These are phyloP conservation scores for Rhynchospora tenuis DNA, from an alignment of 176 grass and related monocot species.

Conservation along the genomic window DNA sequence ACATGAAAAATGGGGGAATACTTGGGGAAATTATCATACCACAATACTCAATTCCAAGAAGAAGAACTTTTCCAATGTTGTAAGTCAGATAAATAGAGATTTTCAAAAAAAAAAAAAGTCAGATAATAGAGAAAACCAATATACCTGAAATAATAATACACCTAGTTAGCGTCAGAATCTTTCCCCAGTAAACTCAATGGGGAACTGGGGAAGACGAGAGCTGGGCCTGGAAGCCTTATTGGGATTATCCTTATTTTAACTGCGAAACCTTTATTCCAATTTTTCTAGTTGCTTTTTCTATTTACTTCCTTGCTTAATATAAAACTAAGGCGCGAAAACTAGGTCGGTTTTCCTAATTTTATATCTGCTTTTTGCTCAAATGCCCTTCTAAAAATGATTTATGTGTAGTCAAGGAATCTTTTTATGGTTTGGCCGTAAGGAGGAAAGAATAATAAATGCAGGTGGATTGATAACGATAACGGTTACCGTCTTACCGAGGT, in stretches of 20 bases:
- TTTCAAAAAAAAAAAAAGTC: too few relatives aligned
- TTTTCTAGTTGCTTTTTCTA: not conserved
- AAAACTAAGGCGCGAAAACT: slow-evolving; percentile 12
- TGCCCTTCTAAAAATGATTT: too few relatives aligned
- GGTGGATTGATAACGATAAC: not conserved
- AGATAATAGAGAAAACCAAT: too few relatives aligned
- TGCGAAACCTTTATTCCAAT: not conserved
- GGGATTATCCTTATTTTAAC: not conserved
- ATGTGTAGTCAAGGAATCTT: too few relatives aligned
- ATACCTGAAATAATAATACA: not conserved
- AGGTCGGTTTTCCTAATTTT: not conserved
- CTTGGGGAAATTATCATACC: not conserved
- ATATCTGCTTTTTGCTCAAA: too few relatives aligned
- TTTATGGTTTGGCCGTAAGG: too few relatives aligned
- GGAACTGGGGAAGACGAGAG: not conserved
- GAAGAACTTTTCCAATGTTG: not conserved
- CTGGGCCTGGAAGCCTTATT: not conserved
- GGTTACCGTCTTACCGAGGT: not conserved
- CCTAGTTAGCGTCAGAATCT: not conserved
- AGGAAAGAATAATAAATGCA: not conserved
- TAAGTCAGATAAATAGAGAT: not conserved
- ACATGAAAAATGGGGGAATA: not conserved
- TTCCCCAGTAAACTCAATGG: not conserved
- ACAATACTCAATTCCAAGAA: not conserved
- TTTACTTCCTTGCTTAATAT: not conserved